Conservation (phyloP, 1,139 yeast genomes). For the Yamadazyma songkhlaensis region DNA sequence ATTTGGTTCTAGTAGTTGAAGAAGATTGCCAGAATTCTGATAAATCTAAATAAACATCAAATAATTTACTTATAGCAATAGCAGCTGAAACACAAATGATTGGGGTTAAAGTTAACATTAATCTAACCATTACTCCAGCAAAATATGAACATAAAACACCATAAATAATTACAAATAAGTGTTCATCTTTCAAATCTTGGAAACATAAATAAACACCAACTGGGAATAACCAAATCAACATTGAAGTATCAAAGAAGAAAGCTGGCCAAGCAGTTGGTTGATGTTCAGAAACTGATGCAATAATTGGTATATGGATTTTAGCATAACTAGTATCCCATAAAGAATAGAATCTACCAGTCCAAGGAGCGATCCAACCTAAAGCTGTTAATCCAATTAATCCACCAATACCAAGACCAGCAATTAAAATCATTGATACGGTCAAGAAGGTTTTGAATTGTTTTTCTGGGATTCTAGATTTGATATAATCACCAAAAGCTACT, state of each 20-base stretch:
- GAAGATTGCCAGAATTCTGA: conserved; percentile 36
- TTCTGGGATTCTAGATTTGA: conserved; percentile 70
- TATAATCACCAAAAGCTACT: conserved; percentile 81
- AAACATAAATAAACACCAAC: conserved; percentile 91
- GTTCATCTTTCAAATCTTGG: conserved; percentile 88
- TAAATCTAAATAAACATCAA: conserved; percentile 79
- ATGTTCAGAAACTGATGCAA: conserved; percentile 98
- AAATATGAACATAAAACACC: conserved; percentile 91
- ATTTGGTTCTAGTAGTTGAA: conserved; percentile 11
- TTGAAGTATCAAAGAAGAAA: conserved; percentile 89
- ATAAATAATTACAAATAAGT: conserved; percentile 87
- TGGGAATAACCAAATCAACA: conserved; percentile 97
- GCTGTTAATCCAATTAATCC: conserved; percentile 81
- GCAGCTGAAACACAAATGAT: conserved; percentile 90
- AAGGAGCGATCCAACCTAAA: conserved; percentile 94
- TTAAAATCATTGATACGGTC: conserved; percentile 53
- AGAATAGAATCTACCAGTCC: conserved; percentile 99
- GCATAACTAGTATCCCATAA: conserved; percentile 98
- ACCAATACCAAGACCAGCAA: conserved; percentile 60
- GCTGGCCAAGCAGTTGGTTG: conserved; percentile 99
- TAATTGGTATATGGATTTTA: conserved; percentile 95
- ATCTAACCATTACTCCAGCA: conserved; percentile 99
- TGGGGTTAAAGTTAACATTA: conserved; percentile 96
- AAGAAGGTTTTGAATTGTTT: conserved; percentile 75
- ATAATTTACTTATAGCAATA: conserved; percentile 77